phyloP scores from a whole-genome alignment of 768 basidiomycete species.

The Mycena belliarum region DNA sequence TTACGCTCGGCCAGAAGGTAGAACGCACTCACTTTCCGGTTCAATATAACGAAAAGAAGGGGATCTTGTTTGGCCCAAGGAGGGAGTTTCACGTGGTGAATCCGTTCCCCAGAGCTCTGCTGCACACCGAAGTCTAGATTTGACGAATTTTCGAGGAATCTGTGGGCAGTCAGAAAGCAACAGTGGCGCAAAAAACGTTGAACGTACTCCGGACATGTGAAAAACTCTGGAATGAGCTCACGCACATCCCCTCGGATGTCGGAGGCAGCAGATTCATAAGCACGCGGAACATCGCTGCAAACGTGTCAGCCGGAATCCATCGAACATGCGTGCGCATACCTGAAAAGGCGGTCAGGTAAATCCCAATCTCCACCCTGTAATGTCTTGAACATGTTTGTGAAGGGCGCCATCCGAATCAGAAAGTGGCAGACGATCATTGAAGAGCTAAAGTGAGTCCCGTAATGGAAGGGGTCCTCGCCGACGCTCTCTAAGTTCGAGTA shows the following conservation, averaged over 20 bases:
- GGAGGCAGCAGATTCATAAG: constrained; percentile 81
- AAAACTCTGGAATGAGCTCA: constrained; percentile 91
- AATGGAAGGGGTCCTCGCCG: constrained; percentile 86
- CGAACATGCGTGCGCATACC: constrained; percentile 36
- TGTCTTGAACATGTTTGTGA: constrained; percentile 94
- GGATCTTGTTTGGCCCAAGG: constrained; percentile 89
- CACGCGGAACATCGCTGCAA: constrained; percentile 69
- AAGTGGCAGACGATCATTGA: constrained; percentile 98
- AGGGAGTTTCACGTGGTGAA: constrained; percentile 87
- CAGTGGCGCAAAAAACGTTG: not conserved
- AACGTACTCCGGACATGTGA: constrained; percentile 75
- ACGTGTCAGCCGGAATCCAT: not conserved
- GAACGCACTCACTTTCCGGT: constrained; percentile 60
- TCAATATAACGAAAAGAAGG: constrained; percentile 74
- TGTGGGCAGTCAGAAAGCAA: constrained; percentile 27
- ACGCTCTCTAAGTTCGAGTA: constrained; percentile 78
- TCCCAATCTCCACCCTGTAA: constrained; percentile 95
- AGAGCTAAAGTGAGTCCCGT: constrained; percentile 93
- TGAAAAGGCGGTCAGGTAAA: constrained; percentile 84
- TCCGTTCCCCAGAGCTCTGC: constrained; percentile 72
- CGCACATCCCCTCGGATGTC: constrained; percentile 92
- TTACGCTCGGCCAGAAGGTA: not conserved
- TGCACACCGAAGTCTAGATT: constrained; percentile 79
- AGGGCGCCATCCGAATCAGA: constrained; percentile 86
- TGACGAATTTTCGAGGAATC: constrained; percentile 81